Evolutionary conservation across 2,329 filamentous ascomycete genomes (phyloP), one percentile per base, ranked within the genome.

Genomic region (Blumeria hordei): DNA sequence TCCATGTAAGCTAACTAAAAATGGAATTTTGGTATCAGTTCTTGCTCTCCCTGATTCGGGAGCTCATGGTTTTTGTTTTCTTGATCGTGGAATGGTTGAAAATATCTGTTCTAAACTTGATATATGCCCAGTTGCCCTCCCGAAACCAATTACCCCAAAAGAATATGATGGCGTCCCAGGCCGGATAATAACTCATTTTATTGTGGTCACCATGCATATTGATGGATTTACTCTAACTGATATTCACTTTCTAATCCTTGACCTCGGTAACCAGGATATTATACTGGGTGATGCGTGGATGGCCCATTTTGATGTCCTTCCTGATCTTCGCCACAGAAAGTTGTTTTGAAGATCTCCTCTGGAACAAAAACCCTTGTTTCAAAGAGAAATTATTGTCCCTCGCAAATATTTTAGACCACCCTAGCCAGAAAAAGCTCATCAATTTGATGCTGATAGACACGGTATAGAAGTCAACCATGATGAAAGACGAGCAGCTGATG

Each of bases 11-110:
- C 18, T 51, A 51, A 16, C 18, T 51, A 35, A 14, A n/a, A 36
- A 51, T 51, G 49, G 49, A 51, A 51, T 36, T 34, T 51, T 34
- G 12, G 14, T 51, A 12, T n/a, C 28, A 11, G 36, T 51, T 51
- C 49, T 51, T 18, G 49, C 49, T 35, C 14, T 51, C 6, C 28
- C 32, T 11, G 28, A 51, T 34, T 51, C 5, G 12, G 49, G 49
- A 51, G 49, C 49, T 35, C 49, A 51, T 51, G 49, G 28, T 7
- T 51, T 51, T 51, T 49, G 14, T 51, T 51, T 51, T 51, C 28
- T 51, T 51, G 32, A 51, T 9, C 28, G 33, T 33, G 18, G 14
- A 9, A 51, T 51, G 8, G n/a, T 16, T 35, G 36, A 34, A 34
- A 51, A 16, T 14, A 35, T 35, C 14, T 51, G 32, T 18, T 33